Base-by-base conservation (phyloP, 306 rosid genomes). In the Glycine latifolia region DNA sequence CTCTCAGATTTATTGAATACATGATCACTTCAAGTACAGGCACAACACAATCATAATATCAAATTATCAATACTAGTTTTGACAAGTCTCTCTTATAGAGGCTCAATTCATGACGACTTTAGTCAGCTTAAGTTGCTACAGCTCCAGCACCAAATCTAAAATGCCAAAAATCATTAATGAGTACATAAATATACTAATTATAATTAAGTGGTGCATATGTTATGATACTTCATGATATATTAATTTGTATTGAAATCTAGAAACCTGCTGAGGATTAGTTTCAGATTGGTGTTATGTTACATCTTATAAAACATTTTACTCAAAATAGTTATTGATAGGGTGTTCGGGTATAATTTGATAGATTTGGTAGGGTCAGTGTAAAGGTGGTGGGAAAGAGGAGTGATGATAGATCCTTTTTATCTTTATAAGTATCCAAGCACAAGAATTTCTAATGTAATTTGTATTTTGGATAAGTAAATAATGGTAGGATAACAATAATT, bases 121-220 rank as follows among this genome's bases (percentile, higher is more conserved):
- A 79, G 80, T 67, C 81, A 37, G 72, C 86, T 79, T 81, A 81
- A 53, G 80, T 77, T 74, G 75, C 85, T 90, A 86, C 76, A 95
- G 91, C 97, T 95, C 99, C 92, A 95, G 87, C 87, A 95, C 99
- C 93, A 91, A 88, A 87, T 95, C 98, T 95, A 79, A 87, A 85
- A 82, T 81, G 68, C 75, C 88, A 86, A 76, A 73, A 82, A 73
- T 73, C 41, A 60, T 71, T 75, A 82, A 63, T 76, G 44, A 52
- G 82, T 76, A 79, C 54, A 75, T 73, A 58, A 48, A 10, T 26
- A 26, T 41, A 56, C 16, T 50, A 76, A 73, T 43, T 58, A 79
- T 16, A 72, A 67, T 20, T 80, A 83, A 58, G 77, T 63, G 63
- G 77, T 35, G 63, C 71, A 68, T 63, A 71, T 49, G 71, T 49